phyloP scores from a whole-genome alignment of 108 stramenopile species.

The Pseudonitzschia multistriata region DNA sequence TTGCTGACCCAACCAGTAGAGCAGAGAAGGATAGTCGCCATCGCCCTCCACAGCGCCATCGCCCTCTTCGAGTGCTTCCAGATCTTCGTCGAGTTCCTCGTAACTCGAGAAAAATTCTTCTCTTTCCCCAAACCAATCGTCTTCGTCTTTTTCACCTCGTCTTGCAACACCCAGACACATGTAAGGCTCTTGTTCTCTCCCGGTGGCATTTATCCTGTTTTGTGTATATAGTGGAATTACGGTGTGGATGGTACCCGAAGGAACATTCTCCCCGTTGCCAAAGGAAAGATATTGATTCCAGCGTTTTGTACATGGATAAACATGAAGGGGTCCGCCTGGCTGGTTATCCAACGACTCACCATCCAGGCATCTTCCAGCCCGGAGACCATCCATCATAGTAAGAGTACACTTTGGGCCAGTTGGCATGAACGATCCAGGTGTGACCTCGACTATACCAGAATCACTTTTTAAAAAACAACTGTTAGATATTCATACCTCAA shows the following conservation, averaged over 20 bases:
- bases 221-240: slow-evolving; percentile 63
- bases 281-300: slow-evolving; percentile 89
- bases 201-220: slow-evolving; percentile 35
- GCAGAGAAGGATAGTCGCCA: slow-evolving; percentile 34
- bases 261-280: slow-evolving; percentile 72
- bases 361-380: slow-evolving; percentile 79
- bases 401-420: slow-evolving; percentile 80
- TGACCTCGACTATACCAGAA: slow-evolving; percentile 61
- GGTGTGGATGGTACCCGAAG: slow-evolving; percentile 59
- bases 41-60: slow-evolving; percentile 36
- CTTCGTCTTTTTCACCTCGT: slow-evolving; percentile 66
- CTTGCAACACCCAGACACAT: slow-evolving; percentile 74
- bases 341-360: slow-evolving; percentile 51
- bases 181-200: slow-evolving; percentile 50
- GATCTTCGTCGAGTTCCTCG: slow-evolving; percentile 21
- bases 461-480: slow-evolving; percentile 20
- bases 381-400: slow-evolving; percentile 69
- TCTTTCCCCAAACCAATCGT: slow-evolving; percentile 46
- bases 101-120: slow-evolving; percentile 21
- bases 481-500: background rate
- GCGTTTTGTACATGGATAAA: slow-evolving; percentile 73
- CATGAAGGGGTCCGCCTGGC: slow-evolving; percentile 69
- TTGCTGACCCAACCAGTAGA: slow-evolving; percentile 62
- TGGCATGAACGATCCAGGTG: slow-evolving; percentile 55
- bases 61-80: slow-evolving; percentile 21